Percentiles rank a stretch among this genome's conserved stretches.
Evolutionary conservation across 495 filamentous ascomycete genomes (phyloP).

Genomic region (Penicilliopsis zonata): DNA sequence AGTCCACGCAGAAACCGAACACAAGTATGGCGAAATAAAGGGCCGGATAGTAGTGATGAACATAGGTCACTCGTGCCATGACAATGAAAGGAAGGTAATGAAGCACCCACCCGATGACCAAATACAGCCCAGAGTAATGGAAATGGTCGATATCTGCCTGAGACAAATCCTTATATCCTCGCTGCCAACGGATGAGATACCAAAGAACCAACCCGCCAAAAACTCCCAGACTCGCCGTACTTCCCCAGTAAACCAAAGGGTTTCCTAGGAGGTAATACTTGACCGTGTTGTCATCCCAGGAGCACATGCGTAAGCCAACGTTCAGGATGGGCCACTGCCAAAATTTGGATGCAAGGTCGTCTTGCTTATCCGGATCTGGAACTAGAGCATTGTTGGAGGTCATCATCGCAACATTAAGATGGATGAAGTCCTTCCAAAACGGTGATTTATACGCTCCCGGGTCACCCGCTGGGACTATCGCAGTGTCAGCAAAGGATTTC

Average conservation of each 20-base stretch:
- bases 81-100: slow-evolving; percentile 93
- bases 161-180: slow-evolving; percentile 78
- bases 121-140: slow-evolving; percentile 87
- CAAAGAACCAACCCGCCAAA: slow-evolving; percentile 62
- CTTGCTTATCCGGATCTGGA: slow-evolving; percentile 97
- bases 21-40: slow-evolving; percentile 92
- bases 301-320: slow-evolving; percentile 94
- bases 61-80: slow-evolving; percentile 97
- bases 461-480: slow-evolving; percentile 73
- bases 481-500: slow-evolving; percentile 1
- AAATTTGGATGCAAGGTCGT: slow-evolving; percentile 90
- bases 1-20: slow-evolving; percentile 82
- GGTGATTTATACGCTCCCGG: slow-evolving; percentile 92
- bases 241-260: slow-evolving; percentile 91
- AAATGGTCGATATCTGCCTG: slow-evolving; percentile 77
- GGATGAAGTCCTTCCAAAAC: slow-evolving; percentile 92
- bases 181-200: slow-evolving; percentile 93
- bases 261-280: slow-evolving; percentile 99
- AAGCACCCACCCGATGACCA: slow-evolving; percentile 84
- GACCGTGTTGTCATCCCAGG: slow-evolving; percentile 89
- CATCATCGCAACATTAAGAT: slow-evolving; percentile 99
- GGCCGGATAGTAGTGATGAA: slow-evolving; percentile 99
- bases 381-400: slow-evolving; percentile 98
- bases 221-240: slow-evolving; percentile 61
- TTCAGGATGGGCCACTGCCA: slow-evolving; percentile 98